A percentile compares a stretch with the other conserved stretches of the same genome.
phyloP scores from a whole-genome alignment of 139 green algal species.

The Ostreobium quekettii region DNA sequence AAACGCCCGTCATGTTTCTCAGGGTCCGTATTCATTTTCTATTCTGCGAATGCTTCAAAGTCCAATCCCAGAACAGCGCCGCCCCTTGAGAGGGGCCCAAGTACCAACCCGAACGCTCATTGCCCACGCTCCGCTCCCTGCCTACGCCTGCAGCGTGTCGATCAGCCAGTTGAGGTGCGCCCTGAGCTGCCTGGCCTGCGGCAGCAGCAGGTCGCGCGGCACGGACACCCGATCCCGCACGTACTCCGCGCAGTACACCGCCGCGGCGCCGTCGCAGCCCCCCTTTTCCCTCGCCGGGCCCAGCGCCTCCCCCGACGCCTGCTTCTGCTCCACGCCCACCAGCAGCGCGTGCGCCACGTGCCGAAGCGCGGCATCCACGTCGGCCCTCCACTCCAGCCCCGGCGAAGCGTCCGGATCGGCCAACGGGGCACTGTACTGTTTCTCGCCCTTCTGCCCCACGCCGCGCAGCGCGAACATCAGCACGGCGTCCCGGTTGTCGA shows the following conservation, averaged over 20 bases:
- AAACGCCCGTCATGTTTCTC: too few relatives aligned
- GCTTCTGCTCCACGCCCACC: slow-evolving; percentile 50
- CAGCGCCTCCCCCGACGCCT: slow-evolving; percentile 35
- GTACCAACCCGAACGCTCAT: too few relatives aligned
- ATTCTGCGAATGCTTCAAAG: too few relatives aligned
- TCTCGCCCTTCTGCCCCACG: slow-evolving; percentile 38
- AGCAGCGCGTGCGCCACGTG: slow-evolving; percentile 75
- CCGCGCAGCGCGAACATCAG: slow-evolving; percentile 71
- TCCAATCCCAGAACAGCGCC: too few relatives aligned
- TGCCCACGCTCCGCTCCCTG: too few relatives aligned
- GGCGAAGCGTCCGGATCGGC: slow-evolving; percentile 62
- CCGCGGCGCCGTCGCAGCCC: slow-evolving; percentile 20
- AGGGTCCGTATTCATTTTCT: too few relatives aligned
- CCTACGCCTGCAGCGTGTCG: too few relatives aligned
- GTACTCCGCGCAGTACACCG: slow-evolving; percentile 48
- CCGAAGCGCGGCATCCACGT: slow-evolving; percentile 53
- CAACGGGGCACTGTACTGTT: slow-evolving; percentile 59
- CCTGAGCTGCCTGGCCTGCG: slow-evolving; percentile 73
- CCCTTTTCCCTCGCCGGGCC: slow-evolving; percentile 31
- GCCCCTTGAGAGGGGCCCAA: too few relatives aligned
- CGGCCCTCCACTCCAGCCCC: slow-evolving; percentile 28
- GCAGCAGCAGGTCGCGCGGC: slow-evolving; percentile 71
- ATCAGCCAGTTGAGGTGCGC: slow-evolving; percentile 81
- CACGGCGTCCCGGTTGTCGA: slow-evolving; percentile 60
- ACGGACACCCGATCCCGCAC: slow-evolving; percentile 77